Conservation (phyloP, 768 basidiomycete species). For the Mycena vulgaris region DNA sequence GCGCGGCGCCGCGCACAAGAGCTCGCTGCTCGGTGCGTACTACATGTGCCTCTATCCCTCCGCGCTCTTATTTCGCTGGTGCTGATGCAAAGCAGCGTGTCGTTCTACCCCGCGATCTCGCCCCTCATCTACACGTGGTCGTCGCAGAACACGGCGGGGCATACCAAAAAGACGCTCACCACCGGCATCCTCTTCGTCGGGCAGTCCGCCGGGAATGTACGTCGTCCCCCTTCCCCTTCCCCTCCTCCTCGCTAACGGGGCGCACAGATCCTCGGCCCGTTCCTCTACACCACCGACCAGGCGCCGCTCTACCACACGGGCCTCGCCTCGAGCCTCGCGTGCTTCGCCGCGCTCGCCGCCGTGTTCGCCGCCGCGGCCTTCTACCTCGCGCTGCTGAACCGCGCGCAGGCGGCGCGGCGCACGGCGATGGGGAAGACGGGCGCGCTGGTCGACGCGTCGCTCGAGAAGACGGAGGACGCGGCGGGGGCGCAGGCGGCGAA, state of each 20-base stretch:
- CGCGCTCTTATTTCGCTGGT: background rate
- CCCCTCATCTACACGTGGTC: conserved; percentile 41
- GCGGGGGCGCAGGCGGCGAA: conserved; percentile 36
- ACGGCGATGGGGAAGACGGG: conserved; percentile 22
- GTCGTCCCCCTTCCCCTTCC: conserved; percentile 8
- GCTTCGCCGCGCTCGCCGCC: conserved; percentile 29
- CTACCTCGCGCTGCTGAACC: conserved; percentile 33
- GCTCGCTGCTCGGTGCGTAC: conserved; percentile 33
- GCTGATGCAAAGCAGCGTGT: conserved; percentile 17
- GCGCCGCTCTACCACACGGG: conserved; percentile 35
- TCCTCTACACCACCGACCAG: conserved; percentile 39
- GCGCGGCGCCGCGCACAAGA: conserved; percentile 20
- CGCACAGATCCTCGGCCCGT: conserved; percentile 35
- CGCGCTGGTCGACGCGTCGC: conserved; percentile 35
- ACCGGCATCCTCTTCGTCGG: conserved; percentile 55
- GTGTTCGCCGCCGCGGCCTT: conserved; percentile 18
- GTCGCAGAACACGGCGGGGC: conserved; percentile 50
- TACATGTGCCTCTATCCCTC: conserved; percentile 26
- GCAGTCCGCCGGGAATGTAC: conserved; percentile 53
- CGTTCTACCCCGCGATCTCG: conserved; percentile 39
- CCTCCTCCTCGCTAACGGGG: background rate
- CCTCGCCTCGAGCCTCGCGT: conserved; percentile 32
- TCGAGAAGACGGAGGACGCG: conserved; percentile 33
- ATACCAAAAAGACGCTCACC: conserved; percentile 52
- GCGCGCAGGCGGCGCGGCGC: conserved; percentile 24